Base-by-base conservation (phyloP, 2,329 filamentous ascomycete genomes). In the Talaromyces sp. region DNA sequence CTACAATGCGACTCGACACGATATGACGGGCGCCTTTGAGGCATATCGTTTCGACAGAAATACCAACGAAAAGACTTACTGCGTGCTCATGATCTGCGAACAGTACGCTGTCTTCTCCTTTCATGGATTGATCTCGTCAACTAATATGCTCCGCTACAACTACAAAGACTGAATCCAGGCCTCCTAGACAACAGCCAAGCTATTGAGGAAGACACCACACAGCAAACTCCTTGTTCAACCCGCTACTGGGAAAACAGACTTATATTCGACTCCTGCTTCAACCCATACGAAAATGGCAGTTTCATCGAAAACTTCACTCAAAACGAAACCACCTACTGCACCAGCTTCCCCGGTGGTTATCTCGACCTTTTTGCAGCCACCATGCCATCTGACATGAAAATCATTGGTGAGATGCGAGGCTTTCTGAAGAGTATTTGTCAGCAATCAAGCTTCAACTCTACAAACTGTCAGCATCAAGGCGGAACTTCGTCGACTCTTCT, bases 281-380 rank as follows among this genome's bases (percentile, higher is more conserved):
- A 61, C 19, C 43, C 59, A 2, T 17, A 50, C 33, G 13, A 17
- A 2, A 50, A 50, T 10, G 45, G 31, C 13, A 45, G 33, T 6
- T 59, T 49, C 35, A n/a, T 60, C 17, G 62, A 59, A 15, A 22
- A 27, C 17, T 19, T 41, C 3, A 1, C 2, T 15, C 13, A 64
- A 54, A 15, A 25, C 4, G 50, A 37, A 31, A 4, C 3, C 1
- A 5, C 27, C 27, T 31, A 3, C 7, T 3, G 7, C 35, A 13
- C 27, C 13, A 22, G 22, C 17, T 64, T 52, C n/a, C 62, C 62
- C 1, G 54, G 62, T 3, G 62, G 62, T 3, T 64, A 64, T 64
- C 22, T 43, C 7, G 17, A 64, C 11, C 4, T 64, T 1, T 50
- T 64, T 31, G 43, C 62, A 17, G 58, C 15, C 43, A n/a, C 19